These are phyloP conservation scores for Russula ochroleuca DNA, from an alignment of 768 basidiomycete species.

Conservation along the genomic window DNA sequence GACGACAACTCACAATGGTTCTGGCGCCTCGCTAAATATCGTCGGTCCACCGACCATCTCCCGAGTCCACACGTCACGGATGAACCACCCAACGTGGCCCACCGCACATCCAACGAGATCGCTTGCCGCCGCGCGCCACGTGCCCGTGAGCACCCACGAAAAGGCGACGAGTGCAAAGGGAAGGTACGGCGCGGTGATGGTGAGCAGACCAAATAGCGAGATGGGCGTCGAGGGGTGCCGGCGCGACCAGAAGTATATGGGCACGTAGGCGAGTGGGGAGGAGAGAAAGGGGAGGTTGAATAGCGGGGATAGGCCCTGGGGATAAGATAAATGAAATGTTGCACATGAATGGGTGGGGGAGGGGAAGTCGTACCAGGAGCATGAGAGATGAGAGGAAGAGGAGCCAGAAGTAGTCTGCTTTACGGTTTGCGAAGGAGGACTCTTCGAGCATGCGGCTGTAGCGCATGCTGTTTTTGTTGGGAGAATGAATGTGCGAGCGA, in stretches of 20 bases:
- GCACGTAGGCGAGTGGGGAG: constrained; percentile 87
- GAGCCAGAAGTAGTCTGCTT: constrained; percentile 95
- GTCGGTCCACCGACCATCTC: constrained; percentile 79
- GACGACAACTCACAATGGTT: constrained; percentile 52
- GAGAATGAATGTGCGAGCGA: background rate
- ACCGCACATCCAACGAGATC: constrained; percentile 84
- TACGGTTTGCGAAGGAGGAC: constrained; percentile 85
- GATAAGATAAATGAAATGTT: background rate
- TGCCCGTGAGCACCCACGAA: constrained; percentile 77
- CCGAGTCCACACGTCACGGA: constrained; percentile 82
- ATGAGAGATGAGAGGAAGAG: constrained; percentile 77
- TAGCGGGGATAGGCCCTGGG: constrained; percentile 73
- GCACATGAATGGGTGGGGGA: constrained; percentile 8
- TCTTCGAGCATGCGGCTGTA: constrained; percentile 97
- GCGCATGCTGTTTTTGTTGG: constrained; percentile 63
- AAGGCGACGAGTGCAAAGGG: constrained; percentile 88
- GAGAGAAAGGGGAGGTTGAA: constrained; percentile 93
- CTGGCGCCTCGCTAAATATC: constrained; percentile 68
- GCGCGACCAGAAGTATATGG: constrained; percentile 96
- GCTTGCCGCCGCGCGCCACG: constrained; percentile 77
- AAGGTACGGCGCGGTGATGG: constrained; percentile 93
- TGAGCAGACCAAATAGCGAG: constrained; percentile 90
- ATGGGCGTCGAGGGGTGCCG: constrained; percentile 94
- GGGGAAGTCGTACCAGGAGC: constrained; percentile 63
- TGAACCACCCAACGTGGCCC: constrained; percentile 81